Evolutionary conservation across 1,284 basidiomycete genomes (phyloP), one percentile per base, ranked within the genome.

Genomic region (Cystobasidiaceae sp.): DNA sequence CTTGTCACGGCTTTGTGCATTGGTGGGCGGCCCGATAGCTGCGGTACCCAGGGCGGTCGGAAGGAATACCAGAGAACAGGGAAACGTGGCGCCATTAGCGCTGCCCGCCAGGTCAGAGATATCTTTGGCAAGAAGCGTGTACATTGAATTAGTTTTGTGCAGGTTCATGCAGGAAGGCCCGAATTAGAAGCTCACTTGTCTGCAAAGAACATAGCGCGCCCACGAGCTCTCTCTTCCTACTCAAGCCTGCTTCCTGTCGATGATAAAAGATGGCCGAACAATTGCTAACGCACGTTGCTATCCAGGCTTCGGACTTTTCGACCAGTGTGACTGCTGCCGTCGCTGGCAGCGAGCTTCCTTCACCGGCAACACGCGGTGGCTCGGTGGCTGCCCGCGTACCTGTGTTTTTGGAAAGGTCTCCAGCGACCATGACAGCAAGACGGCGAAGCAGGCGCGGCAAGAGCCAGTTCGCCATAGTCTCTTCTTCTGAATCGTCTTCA

Each of bases 401-500:
- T 33, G 32, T 28, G 2, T 19, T n/a, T n/a, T n/a, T n/a, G n/a
- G n/a, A n/a, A n/a, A n/a, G n/a, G n/a, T n/a, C n/a, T n/a, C n/a
- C 37, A 11, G 37, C 37, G 11, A 11, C 11, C n/a, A 39, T 39
- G 11, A 39, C 37, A 39, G 37, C 37, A 11, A 39, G 11, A 39
- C 37, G 37, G 11, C 37, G 37, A 39, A 64, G 27, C 41, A 64
- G 23, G 11, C 48, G 39, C 30, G 61, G 61, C 23, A 64, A 30
- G 11, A 64, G 23, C 50, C 61, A 64, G 28, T 37, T 27, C 17
- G 19, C 28, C 61, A 64, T 64, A 30, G 44, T 32, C 41, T 56
- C 61, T 21, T 11, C 21, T 7, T 30, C 17, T 32, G n/a, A 25
- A 17, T 52, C 37, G 19, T 23, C 55, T 25, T 57, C 55, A 25